Conservation (phyloP, 2,329 filamentous ascomycete species). For the Colletotrichum liaoningense region DNA sequence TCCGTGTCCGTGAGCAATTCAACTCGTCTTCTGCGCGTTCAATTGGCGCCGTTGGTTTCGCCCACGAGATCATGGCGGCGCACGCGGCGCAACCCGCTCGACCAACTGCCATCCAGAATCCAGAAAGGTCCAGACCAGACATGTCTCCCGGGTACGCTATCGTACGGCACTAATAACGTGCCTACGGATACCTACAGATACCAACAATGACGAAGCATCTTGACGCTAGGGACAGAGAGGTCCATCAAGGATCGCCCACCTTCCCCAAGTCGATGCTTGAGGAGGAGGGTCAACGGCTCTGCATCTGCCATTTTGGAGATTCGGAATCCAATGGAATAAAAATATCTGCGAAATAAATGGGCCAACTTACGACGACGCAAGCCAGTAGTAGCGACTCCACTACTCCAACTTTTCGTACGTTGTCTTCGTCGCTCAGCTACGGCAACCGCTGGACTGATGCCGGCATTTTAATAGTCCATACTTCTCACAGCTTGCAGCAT, state of each 20-base stretch:
- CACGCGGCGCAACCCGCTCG: conserved; percentile 10
- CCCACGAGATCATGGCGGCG: conserved; percentile 26
- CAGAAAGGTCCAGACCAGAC: background rate
- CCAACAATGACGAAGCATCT: background rate
- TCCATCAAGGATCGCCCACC: background rate
- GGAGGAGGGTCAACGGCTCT: background rate
- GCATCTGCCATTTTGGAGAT: background rate
- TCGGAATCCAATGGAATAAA: background rate
- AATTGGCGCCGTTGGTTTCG: conserved; percentile 31
- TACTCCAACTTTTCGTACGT: background rate
- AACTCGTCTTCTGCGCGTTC: conserved; percentile 1
- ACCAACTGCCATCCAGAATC: background rate
- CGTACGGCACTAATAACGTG: no score
- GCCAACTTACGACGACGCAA: background rate
- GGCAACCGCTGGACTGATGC: background rate
- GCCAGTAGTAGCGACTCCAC: background rate
- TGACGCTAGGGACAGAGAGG: background rate
- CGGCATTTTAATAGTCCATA: background rate
- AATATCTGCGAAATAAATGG: background rate
- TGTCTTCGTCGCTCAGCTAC: background rate
- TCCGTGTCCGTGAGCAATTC: conserved; percentile 14
- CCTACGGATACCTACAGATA: background rate
- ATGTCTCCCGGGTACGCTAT: background rate
- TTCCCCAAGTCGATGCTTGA: background rate
- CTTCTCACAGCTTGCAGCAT: background rate